Evolutionary conservation across 1,139 yeast genomes (phyloP).

Genomic region (Geotrichum candidum): DNA sequence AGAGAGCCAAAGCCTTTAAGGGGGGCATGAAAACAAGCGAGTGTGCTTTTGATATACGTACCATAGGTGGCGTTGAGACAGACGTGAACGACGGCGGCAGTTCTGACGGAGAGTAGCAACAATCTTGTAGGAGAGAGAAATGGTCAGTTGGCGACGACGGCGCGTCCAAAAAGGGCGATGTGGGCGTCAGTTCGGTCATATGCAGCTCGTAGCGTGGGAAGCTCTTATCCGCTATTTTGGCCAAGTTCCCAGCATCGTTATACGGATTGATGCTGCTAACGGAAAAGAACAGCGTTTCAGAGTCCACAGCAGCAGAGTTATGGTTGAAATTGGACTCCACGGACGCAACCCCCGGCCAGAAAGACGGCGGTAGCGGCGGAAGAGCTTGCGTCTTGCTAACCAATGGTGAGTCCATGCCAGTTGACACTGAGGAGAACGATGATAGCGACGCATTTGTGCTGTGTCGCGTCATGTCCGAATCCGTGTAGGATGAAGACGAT

Average conservation of each 20-base stretch:
- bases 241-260: background rate
- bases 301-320: background rate
- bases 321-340: background rate
- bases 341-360: background rate
- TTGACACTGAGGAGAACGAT: background rate
- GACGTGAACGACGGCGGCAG: background rate
- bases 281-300: background rate
- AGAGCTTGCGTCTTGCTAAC: background rate
- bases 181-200: background rate
- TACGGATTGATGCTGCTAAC: background rate
- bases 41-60: background rate
- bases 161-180: background rate
- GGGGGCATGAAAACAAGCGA: background rate
- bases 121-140: background rate
- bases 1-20: background rate
- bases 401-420: background rate
- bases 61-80: background rate
- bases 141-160: background rate
- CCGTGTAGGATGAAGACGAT: background rate
- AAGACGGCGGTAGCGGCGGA: background rate
- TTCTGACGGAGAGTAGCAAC: background rate
- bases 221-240: background rate
- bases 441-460: background rate
- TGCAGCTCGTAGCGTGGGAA: background rate
- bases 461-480: background rate